Base-by-base conservation (phyloP, 768 basidiomycete genomes). In the Harrya chromipes region DNA sequence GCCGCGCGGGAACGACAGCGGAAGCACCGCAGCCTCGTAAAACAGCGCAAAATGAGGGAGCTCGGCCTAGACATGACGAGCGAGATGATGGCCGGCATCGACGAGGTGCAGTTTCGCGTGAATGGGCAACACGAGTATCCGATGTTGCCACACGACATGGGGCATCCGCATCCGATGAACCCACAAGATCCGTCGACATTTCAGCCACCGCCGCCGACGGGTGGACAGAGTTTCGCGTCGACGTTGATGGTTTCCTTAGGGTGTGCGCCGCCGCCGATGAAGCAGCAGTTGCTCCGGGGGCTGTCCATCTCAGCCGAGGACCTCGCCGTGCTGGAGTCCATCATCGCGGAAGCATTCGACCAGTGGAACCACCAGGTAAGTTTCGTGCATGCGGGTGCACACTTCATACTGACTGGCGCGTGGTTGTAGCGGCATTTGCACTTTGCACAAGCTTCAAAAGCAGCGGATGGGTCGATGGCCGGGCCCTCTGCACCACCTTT, bases 331-430 rank as follows among this genome's bases (percentile, higher is more conserved):
- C 70, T 92, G 43, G 86, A 91, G 61, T 85, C 87, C 23, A 73
- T 89, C 57, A 84, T 92, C 40, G 88, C 90, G 6, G 83, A 86
- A 39, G 88, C 88, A 16, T 92, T 87, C 79, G 90, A 92, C 50
- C 84, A 86, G 35, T 92, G 90, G 90, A 84, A 91, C 59, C 81
- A 83, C 56, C 84, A 85, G 66, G 88, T 90, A 49, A 79, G 65
- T 24, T 2, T 2, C n/a, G 33, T 17, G 23, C 8, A 37, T 27
- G 26, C 42, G 26, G 31, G 21, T 43, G 14, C 38, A 9, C 9
- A 12, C 11, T 43, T 63, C 40, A 48, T 23, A 17, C 29, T 29
- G 12, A 29, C 11, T 13, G 12, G 12, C 13, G 37, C 16, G 31
- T 26, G 26, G 7, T 39, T 41, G 24, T 29, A 80, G 79, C 74